Evolutionary conservation across 2,329 filamentous ascomycete genomes (phyloP).

Genomic region (Cercospora citrullina): DNA sequence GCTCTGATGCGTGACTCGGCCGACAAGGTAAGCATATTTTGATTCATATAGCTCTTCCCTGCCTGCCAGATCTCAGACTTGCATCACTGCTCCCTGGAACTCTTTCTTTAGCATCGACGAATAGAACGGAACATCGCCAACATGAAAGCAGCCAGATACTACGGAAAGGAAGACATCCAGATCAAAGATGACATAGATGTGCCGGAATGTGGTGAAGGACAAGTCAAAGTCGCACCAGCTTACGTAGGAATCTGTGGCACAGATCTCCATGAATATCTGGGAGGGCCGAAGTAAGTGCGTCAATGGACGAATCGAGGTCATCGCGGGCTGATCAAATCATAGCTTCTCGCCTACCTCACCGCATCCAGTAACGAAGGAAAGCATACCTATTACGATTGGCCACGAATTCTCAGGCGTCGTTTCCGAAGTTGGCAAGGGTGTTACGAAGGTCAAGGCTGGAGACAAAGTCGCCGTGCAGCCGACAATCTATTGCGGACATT

Average conservation of each 20-base stretch:
- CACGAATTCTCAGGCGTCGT: constrained; percentile 66
- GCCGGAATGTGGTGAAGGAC: constrained; percentile 50
- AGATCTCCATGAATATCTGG: constrained; percentile 36
- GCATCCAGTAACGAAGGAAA: constrained; percentile 59
- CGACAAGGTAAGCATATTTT: neutral
- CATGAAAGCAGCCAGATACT: constrained; percentile 58
- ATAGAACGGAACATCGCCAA: constrained; percentile 11
- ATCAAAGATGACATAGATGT: constrained; percentile 53
- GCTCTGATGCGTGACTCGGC: neutral
- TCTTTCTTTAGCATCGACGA: neutral
- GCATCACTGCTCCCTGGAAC: neutral
- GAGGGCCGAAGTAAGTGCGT: constrained; percentile 38
- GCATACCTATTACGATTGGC: constrained; percentile 60
- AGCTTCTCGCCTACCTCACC: constrained; percentile 54
- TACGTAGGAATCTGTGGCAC: constrained; percentile 58
- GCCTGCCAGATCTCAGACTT: neutral
- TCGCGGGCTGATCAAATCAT: constrained; percentile 26
- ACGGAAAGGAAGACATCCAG: constrained; percentile 57
- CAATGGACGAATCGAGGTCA: neutral
- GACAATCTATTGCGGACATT: constrained; percentile 58
- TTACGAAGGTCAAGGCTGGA: constrained; percentile 51
- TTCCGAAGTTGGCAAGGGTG: constrained; percentile 54
- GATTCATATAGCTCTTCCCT: constrained; percentile 1
- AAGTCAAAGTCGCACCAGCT: constrained; percentile 50
- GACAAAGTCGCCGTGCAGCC: constrained; percentile 62